Evolutionary conservation across 768 basidiomycete genomes (phyloP).

Genomic region (Hirschioporus abietinus): DNA sequence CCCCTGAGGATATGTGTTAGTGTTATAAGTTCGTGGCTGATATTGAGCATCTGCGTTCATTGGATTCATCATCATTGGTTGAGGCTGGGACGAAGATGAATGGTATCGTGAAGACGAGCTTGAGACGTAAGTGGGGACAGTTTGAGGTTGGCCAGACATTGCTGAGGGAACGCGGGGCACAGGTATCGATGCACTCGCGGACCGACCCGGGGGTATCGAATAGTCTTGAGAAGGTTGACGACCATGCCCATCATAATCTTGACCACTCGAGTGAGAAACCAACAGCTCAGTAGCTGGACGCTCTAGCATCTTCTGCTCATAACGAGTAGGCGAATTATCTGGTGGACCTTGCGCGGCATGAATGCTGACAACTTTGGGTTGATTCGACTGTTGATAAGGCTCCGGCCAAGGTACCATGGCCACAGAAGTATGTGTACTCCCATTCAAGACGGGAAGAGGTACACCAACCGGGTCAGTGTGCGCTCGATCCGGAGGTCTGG

Average conservation of each 20-base stretch:
- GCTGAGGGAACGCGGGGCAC: too few species aligned
- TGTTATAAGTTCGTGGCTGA: neutral
- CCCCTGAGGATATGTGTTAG: neutral
- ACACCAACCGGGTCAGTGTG: neutral
- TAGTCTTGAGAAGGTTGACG: neutral
- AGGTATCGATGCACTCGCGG: neutral
- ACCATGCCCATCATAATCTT: neutral
- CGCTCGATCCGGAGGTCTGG: neutral
- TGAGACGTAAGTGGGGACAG: neutral
- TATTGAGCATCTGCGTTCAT: neutral
- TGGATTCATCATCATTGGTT: neutral
- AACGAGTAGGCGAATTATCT: neutral
- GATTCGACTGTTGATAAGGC: neutral
- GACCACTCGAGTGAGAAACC: neutral
- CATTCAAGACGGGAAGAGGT: neutral
- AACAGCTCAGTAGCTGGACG: neutral
- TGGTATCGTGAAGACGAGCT: neutral
- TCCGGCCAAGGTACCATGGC: neutral
- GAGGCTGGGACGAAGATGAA: neutral
- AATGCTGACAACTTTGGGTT: neutral
- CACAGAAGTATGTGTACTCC: neutral
- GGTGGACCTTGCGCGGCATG: conserved; percentile 2
- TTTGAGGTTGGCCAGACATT: neutral
- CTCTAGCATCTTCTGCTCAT: neutral
- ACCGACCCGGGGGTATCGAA: neutral